Evolutionary conservation across 2,329 filamentous ascomycete genomes (phyloP).

Genomic region (Trichophyton rubrum): DNA sequence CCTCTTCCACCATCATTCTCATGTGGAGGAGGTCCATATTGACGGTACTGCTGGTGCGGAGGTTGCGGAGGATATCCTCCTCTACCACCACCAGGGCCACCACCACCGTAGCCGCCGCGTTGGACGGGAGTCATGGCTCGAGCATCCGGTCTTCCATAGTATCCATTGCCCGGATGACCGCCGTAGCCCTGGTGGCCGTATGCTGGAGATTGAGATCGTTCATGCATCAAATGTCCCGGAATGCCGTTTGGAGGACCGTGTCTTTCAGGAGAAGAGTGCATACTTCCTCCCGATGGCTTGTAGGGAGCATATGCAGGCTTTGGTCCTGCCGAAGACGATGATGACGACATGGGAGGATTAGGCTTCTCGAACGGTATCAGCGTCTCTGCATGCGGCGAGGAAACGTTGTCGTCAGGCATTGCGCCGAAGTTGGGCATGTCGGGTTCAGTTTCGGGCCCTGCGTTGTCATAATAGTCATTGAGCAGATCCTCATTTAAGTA

Average conservation of each 20-base stretch:
- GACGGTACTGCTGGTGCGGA: neutral
- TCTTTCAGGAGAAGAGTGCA: constrained; percentile 10
- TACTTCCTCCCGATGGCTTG: constrained; percentile 23
- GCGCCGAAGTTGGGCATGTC: constrained; percentile 55
- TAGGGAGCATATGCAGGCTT: constrained; percentile 26
- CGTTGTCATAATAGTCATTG: constrained; percentile 32
- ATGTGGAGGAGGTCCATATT: neutral
- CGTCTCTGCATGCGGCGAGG: constrained; percentile 22
- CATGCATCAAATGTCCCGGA: constrained; percentile 23
- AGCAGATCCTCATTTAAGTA: constrained; percentile 37
- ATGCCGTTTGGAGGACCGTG: constrained; percentile 35
- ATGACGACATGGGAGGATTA: constrained; percentile 6
- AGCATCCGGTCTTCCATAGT: constrained; percentile 1
- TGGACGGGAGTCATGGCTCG: constrained; percentile 11
- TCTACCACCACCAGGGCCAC: neutral
- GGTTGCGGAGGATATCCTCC: neutral
- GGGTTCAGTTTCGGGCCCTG: constrained; percentile 26
- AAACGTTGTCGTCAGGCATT: constrained; percentile 28
- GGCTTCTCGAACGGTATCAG: constrained; percentile 24
- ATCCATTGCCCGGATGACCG: constrained; percentile 15
- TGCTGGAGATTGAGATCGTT: constrained; percentile 16
- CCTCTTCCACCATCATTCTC: neutral
- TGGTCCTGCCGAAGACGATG: neutral
- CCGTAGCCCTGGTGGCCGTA: constrained; percentile 5
- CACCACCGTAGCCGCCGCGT: neutral